Evolutionary conservation across 2,329 filamentous ascomycete species (phyloP).

Genomic region (Penicillium sp.): DNA sequence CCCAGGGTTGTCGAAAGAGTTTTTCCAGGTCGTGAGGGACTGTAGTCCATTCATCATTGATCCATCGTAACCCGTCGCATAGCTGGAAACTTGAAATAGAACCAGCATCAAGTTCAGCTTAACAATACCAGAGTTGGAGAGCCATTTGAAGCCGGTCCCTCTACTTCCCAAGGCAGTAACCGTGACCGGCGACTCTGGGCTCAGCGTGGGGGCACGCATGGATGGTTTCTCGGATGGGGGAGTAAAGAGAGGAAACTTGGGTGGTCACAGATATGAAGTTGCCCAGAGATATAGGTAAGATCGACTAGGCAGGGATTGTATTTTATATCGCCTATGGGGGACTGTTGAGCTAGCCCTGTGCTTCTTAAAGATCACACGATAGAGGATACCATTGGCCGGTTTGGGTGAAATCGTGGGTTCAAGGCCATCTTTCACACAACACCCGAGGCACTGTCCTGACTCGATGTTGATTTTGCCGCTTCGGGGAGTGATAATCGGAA

Average conservation of each 20-base stretch:
- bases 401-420: background rate
- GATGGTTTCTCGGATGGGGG: background rate
- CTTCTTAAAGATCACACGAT: background rate
- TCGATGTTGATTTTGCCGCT: background rate
- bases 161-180: conserved; percentile 3
- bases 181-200: conserved; percentile 6
- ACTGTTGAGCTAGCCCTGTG: background rate
- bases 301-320: background rate
- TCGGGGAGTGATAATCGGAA: background rate
- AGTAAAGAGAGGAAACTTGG: background rate
- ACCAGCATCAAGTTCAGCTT: conserved; percentile 22
- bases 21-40: conserved; percentile 44
- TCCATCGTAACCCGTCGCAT: conserved; percentile 48
- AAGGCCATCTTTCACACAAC: background rate
- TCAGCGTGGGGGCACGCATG: background rate
- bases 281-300: background rate
- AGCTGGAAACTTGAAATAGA: conserved; percentile 33
- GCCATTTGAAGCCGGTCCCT: conserved; percentile 1
- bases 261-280: background rate
- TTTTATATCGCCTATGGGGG: background rate
- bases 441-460: background rate
- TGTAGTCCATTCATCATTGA: conserved; percentile 55
- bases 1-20: conserved; percentile 29
- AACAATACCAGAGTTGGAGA: conserved; percentile 10
- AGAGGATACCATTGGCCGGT: background rate